These are phyloP conservation scores for Colletotrichum zoysiae DNA, from an alignment of 2,329 filamentous ascomycete species.

Conservation along the genomic window DNA sequence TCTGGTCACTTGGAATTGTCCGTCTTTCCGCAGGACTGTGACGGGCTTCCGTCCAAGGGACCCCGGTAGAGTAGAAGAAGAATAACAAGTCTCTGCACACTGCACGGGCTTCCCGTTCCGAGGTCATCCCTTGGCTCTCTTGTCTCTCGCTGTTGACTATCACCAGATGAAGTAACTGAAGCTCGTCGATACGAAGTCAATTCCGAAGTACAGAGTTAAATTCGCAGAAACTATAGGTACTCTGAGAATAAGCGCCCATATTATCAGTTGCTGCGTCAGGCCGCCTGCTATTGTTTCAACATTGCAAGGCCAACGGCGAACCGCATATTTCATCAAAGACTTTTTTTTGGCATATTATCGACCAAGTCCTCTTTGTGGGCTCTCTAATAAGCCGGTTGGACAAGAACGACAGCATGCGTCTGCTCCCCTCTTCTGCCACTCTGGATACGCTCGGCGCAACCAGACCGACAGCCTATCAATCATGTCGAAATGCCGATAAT, in stretches of 20 bases:
- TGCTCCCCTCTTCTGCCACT: not conserved
- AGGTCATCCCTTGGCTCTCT: not conserved
- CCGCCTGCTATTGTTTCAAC: not conserved
- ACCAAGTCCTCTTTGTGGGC: no score
- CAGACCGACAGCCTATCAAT: not conserved
- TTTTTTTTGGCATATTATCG: no score
- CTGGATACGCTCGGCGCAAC: not conserved
- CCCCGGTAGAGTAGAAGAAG: not conserved
- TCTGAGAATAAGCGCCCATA: not conserved
- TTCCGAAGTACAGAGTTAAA: not conserved
- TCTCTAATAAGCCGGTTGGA: not conserved
- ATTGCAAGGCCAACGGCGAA: not conserved
- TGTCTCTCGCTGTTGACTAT: no score
- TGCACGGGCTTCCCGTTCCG: not conserved
- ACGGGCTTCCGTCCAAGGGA: conserved; percentile 7
- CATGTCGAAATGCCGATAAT: conserved; percentile 1
- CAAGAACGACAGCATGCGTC: not conserved
- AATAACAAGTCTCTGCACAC: not conserved
- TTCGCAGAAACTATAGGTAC: not conserved
- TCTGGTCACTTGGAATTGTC: not conserved
- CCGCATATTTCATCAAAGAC: not conserved
- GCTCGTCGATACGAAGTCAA: not conserved
- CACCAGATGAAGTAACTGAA: not conserved
- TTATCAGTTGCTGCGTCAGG: fast-evolving
- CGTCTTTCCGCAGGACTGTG: conserved; percentile 1